Base-by-base conservation (phyloP, 2,329 filamentous ascomycete genomes). In the Microcyclospora tardicrescens region DNA sequence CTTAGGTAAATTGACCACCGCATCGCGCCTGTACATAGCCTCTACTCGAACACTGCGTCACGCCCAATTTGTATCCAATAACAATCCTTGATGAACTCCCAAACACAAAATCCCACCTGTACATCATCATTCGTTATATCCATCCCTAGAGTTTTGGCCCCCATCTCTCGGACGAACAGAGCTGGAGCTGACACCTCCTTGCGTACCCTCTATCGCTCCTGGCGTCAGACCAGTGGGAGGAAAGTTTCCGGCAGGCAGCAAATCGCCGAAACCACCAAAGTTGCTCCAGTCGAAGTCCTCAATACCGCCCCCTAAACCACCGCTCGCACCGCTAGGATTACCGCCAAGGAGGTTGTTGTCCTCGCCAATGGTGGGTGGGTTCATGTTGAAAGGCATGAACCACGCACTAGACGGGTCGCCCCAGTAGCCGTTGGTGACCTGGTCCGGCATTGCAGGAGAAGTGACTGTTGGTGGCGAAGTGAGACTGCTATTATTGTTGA, bases 381-480 rank as follows among this genome's bases (percentile, higher is more conserved):
- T 83, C 61, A 93, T 77, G 56, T 93, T 93, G 61, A 94, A 93
- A 1, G 87, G 85, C 67, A 93, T 78, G 59, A 93, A 93, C 84
- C 87, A 96, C 5, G 82, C 84, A 37, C 79, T 80, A 34, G 61
- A 63, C 1, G 64, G 62, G 41, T 68, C 63, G 43, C 52, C 50
- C 47, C 51, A 57, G 43, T 50, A 51, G 27, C 49, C 51, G 14
- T 38, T 43, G 54, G 14, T 42, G 37, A 43, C 40, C 15, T 38
- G 19, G 10, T 32, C 10, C 14, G 30, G 12, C 30, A 32, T 32
- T 5, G 30, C 30, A 15, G 12, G 12, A n/a, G 30, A 32, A n/a
- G 12, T n/a, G 12, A 32, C 14, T 6, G 30, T 32, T 8, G 19
- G 19, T 24, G 19, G 19, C 4, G 19, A 24, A 8, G 19, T 24